Conservation (phyloP, 352 stramenopile species). For the Phytophthora fragariaefolia region DNA sequence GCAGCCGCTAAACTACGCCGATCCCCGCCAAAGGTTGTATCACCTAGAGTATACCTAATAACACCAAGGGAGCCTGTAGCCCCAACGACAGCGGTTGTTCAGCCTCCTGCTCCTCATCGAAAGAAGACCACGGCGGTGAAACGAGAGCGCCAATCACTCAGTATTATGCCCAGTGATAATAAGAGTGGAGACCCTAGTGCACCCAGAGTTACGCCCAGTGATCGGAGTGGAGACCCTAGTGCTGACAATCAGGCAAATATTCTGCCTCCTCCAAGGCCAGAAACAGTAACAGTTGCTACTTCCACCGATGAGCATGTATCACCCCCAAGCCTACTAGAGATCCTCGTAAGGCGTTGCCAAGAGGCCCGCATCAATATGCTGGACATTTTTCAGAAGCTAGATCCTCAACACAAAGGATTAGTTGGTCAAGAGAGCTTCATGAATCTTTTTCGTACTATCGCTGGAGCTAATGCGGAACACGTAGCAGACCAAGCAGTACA, state of each 20-base stretch:
- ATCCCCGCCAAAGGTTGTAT: slow-evolving; percentile 32
- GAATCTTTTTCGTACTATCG: slow-evolving; percentile 38
- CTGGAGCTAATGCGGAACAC: slow-evolving; percentile 8
- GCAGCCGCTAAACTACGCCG: slow-evolving; percentile 42
- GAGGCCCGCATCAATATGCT: slow-evolving; percentile 37
- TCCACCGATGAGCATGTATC: slow-evolving; percentile 26
- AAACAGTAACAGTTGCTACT: slow-evolving; percentile 35
- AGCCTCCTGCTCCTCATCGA: slow-evolving; percentile 26
- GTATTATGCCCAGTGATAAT: neutral
- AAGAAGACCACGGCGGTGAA: slow-evolving; percentile 24
- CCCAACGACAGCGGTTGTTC: slow-evolving; percentile 18
- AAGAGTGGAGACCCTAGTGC: no score
- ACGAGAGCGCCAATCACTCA: neutral
- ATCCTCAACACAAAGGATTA: slow-evolving; percentile 34
- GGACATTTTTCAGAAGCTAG: slow-evolving; percentile 33
- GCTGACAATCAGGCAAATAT: neutral
- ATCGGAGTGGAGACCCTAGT: neutral
- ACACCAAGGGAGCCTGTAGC: slow-evolving; percentile 23
- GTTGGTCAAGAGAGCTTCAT: slow-evolving; percentile 35
- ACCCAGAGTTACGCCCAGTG: neutral
- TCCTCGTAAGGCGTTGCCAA: slow-evolving; percentile 39
- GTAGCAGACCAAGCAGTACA: slow-evolving; percentile 10
- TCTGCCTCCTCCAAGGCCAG: slow-evolving; percentile 2
- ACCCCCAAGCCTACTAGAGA: slow-evolving; percentile 21
- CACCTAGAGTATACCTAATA: slow-evolving; percentile 15